Base-by-base conservation (phyloP, 2,329 filamentous ascomycete genomes). In the Fusarium mangiferae region DNA sequence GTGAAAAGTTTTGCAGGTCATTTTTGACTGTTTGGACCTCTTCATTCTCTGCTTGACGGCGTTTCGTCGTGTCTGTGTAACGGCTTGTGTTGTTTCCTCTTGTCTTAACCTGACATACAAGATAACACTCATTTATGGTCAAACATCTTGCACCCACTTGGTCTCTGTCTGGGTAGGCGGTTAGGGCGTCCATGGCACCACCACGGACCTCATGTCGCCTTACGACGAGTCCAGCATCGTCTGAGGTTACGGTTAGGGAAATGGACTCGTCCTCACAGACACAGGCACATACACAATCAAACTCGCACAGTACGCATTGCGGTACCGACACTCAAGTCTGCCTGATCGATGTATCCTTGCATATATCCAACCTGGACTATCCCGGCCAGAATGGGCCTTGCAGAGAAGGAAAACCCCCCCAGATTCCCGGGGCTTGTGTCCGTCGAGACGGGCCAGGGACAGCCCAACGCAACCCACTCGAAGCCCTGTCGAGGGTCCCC, bases 361-460 rank as follows among this genome's bases (percentile, higher is more conserved):
- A 63, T 48, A 58, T 42, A 56, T 68, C 69, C 71, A 22, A 35
- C 30, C n/a, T 49, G 20, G 51, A 55, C 51, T 67, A 73, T 75
- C 72, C 58, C 60, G 70, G 51, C 66, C 66, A 48, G 54, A 52
- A 65, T 62, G 66, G 75, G 66, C 73, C 72, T 75, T 72, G 66
- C 63, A 70, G 67, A 63, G 52, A 63, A 63, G 57, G 36, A 49
- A 67, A 68, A 54, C 30, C 74, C 76, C 42, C 77, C 77, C 77
- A 78, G 77, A 78, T 78, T 78, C 73, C 74, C 71, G 77, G 77
- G 76, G 77, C 67, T 75, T 71, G 77, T 75, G 77, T 64, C 75
- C 73, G 77, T 68, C 73, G 70, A 76, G 73, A 72, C 72, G 74
- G 71, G 68, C 77, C 75, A 76, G 69, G 68, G 59, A 58, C 67